These are phyloP conservation scores for Mycena leptocephala DNA, from an alignment of 768 basidiomycete species.

Conservation along the genomic window DNA sequence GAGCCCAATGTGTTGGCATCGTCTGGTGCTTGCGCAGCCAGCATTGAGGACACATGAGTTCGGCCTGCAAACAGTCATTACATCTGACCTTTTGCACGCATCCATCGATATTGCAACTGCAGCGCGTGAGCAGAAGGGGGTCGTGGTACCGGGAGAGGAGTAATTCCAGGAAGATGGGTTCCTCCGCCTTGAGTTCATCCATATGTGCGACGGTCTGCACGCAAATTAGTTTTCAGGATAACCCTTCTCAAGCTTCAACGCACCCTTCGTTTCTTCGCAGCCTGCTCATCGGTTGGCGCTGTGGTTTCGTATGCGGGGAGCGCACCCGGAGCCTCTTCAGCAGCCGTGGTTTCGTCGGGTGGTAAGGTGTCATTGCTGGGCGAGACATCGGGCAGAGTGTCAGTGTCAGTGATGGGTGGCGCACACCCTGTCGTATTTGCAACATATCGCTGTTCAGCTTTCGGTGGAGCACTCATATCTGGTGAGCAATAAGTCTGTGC, in stretches of 20 bases:
- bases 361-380: too few species aligned
- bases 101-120: background rate
- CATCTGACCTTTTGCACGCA: conserved; percentile 4
- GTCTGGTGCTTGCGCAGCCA: conserved; percentile 16
- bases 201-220: conserved; percentile 18
- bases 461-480: too few species aligned
- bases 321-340: background rate
- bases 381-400: too few species aligned
- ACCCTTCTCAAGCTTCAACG: background rate
- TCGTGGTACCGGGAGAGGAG: conserved; percentile 6
- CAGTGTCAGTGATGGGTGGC: too few species aligned
- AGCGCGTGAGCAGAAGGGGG: background rate
- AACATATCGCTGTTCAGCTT: too few species aligned
- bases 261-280: conserved; percentile 8
- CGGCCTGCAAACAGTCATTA: conserved; percentile 7
- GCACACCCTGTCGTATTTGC: too few species aligned
- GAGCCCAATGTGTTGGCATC: conserved; percentile 19
- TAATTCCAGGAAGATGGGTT: conserved; percentile 2
- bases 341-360: too few species aligned
- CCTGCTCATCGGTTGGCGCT: background rate
- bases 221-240: background rate
- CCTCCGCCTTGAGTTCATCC: conserved; percentile 4
- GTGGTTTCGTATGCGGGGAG: background rate
- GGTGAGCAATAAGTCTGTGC: too few species aligned
- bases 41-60: conserved; percentile 22